Evolutionary conservation across 1,139 yeast species (phyloP).

Genomic region (Protomyces lactucae-debilis): DNA sequence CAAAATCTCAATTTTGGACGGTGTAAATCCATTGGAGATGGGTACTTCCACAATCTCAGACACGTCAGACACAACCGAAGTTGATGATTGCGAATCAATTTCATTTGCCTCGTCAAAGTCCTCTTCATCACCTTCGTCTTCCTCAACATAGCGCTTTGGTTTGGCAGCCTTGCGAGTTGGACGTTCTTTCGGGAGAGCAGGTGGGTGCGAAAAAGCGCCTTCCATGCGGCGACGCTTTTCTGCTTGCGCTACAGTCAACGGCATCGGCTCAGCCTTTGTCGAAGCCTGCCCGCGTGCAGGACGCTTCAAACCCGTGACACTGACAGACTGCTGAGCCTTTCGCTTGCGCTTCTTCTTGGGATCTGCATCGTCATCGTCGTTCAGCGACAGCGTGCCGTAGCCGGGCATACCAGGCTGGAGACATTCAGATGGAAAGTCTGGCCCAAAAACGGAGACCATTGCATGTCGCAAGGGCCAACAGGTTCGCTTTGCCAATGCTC

Average conservation of each 20-base stretch:
- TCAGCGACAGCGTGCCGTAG: slow-evolving; percentile 57
- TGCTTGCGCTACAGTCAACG: neutral
- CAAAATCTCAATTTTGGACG: slow-evolving; percentile 14
- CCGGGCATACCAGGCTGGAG: slow-evolving; percentile 60
- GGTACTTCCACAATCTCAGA: neutral
- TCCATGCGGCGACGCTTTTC: neutral
- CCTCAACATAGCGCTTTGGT: neutral
- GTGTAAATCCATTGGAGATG: neutral
- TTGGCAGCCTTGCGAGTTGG: neutral
- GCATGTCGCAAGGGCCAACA: slow-evolving; percentile 74
- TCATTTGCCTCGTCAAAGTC: neutral
- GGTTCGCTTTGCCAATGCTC: slow-evolving; percentile 63
- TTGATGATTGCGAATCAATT: neutral
- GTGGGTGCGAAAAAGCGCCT: neutral
- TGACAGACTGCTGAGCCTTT: slow-evolving; percentile 1
- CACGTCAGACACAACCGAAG: neutral
- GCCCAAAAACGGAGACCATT: slow-evolving; percentile 76
- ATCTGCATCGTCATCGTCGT: slow-evolving; percentile 26
- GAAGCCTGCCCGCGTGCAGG: neutral
- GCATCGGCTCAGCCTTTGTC: neutral
- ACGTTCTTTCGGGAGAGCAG: neutral
- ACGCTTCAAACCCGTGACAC: neutral
- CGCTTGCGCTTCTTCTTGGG: slow-evolving; percentile 19
- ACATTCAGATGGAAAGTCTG: slow-evolving; percentile 65
- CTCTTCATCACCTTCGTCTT: neutral